Evolutionary conservation across 139 green algal genomes (phyloP), one percentile per base, ranked within the genome.

Genomic region (Chlorella vulgaris): DNA sequence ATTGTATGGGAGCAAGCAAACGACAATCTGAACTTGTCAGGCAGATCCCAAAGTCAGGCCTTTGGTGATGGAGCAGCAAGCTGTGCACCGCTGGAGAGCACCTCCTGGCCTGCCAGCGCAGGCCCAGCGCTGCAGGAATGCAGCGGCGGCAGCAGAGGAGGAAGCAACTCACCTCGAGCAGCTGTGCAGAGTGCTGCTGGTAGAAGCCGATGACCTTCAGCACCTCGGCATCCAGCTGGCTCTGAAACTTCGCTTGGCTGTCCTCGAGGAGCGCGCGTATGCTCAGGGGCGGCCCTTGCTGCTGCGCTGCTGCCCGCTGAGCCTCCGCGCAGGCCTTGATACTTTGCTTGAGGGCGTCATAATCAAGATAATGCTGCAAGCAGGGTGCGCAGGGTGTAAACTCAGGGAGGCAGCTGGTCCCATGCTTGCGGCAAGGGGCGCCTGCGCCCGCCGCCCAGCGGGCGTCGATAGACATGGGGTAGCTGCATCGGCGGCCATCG

Each of bases 151-250:
- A n/a, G n/a, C n/a, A n/a, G n/a, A n/a, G n/a, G n/a, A n/a, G n/a
- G n/a, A n/a, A n/a, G n/a, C n/a, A n/a, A n/a, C 47, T 4, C n/a
- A 39, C 8, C 69, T 50, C 36, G 4, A 60, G 53, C n/a, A 81
- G 28, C 58, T 81, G 38, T 7, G 0, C 4, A 0, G 38, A 61
- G 38, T 58, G 60, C 58, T 80, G 53, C 73, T 69, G 58, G 74
- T 81, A 81, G 26, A 80, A 81, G 29, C 29, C 28, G 7, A 74
- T 4, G 0, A 67, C 65, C 31, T 67, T 76, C 19, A 43, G 26
- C 39, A 83, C 47, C 42, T 83, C 42, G 0, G 77, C 7, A 50
- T 83, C 77, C 50, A 83, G 66, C 26, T 40, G 19, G 1, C 66
- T 47, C 74, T 70, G 74, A 8, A 80, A 80, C 5, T 51, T 31